Conservation (phyloP, 192 early-diverging fungal species). For the Pecoramyces ruminantium region DNA sequence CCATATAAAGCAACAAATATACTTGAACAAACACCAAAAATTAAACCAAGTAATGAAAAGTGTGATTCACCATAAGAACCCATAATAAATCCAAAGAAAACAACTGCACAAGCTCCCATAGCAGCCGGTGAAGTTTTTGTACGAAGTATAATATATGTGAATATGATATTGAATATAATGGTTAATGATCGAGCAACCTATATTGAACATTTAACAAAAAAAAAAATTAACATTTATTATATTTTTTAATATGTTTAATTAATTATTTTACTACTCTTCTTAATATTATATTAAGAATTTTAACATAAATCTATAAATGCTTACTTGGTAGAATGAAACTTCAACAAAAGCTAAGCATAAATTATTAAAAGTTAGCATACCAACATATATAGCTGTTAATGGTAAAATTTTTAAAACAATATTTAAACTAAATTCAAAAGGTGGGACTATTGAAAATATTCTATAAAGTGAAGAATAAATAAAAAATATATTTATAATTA, state of each 20-base stretch:
- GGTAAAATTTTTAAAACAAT: conserved; percentile 32
- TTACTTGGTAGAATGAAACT: conserved; percentile 44
- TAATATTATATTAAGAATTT: no score
- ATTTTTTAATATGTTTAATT: no score
- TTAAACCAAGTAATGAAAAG: conserved; percentile 38
- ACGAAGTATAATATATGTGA: conserved; percentile 40
- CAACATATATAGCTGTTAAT: conserved; percentile 42
- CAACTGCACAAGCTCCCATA: conserved; percentile 31
- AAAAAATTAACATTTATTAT: no score
- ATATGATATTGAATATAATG: conserved; percentile 48
- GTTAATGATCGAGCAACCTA: conserved; percentile 40
- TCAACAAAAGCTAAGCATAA: conserved; percentile 45
- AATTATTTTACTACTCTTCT: no score
- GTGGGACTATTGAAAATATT: conserved; percentile 36
- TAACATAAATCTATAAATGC: no score
- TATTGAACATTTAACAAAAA: no score
- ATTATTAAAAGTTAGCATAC: conserved; percentile 50
- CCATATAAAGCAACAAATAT: conserved; percentile 51
- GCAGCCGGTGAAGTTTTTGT: conserved; percentile 28
- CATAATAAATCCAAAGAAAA: conserved; percentile 41
- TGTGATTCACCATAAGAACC: conserved; percentile 50
- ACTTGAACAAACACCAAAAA: conserved; percentile 45
- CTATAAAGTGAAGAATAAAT: no score
- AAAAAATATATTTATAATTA: no score
- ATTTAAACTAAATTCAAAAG: conserved; percentile 35